Evolutionary conservation across 768 basidiomycete species (phyloP), one percentile per base, ranked within the genome.

Genomic region (Boletus pseudopeckii): DNA sequence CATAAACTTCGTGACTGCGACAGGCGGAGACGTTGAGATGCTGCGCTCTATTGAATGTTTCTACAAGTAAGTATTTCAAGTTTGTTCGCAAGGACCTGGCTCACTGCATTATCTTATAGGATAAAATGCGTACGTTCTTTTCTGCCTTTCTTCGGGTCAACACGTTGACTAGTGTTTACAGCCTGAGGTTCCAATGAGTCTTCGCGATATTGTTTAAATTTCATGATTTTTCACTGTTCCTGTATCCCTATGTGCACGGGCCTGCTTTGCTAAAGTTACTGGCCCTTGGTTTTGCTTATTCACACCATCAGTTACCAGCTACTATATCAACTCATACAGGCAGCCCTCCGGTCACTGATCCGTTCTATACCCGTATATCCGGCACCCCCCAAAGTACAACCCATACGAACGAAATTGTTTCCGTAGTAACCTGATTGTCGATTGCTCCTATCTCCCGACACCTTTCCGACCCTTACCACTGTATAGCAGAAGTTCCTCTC

Each of bases 21-120:
- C 93, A 14, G 94, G 95, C 30, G 95, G 94, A 39, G 96, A 98
- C 70, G 95, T 98, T 51, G 96, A 98, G 75, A 97, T 98, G 94
- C 76, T 98, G 57, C 83, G 96, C 66, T 91, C 90, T 62, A 98
- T 98, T 79, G 96, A 98, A 77, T 96, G 94, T 80, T 96, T 93
- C 75, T 98, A 96, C 80, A 92, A 92, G 91, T 92, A 60, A 60
- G 82, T 55, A 71, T 68, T 15, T 30, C 36, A 34, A 36, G 1
- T 30, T 38, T 36, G 26, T 43, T 55, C 17, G 17, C 9, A 36
- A 18, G 24, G 30, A 38, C 20, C 8, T 49, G 17, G 33, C 64
- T 70, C n/a, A 69, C 56, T 18, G n/a, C 42, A 20, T 36, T 48
- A 37, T 13, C 22, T 43, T 28, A 9, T 18, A 88, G 86, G 76